phyloP scores from a whole-genome alignment of 2,329 filamentous ascomycete species.

The Eutypa lata region DNA sequence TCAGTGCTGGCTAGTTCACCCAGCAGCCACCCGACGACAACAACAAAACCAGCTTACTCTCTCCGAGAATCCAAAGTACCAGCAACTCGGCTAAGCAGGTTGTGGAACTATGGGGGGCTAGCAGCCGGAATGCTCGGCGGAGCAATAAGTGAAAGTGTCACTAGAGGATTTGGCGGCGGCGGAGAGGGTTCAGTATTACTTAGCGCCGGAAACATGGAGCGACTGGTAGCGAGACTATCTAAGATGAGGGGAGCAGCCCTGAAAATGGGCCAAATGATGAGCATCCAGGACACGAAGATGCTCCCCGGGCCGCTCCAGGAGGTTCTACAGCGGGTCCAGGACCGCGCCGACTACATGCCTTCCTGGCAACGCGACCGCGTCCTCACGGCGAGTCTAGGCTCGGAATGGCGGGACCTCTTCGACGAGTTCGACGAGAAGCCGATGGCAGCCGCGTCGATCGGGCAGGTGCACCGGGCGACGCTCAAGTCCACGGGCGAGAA shows the following conservation, averaged over 20 bases:
- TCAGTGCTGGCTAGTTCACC: constrained; percentile 5
- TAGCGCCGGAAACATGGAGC: constrained; percentile 86
- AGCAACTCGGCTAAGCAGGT: constrained; percentile 76
- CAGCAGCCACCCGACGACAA: constrained; percentile 11
- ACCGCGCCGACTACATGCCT: constrained; percentile 97
- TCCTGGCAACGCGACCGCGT: constrained; percentile 88
- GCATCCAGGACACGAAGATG: constrained; percentile 96
- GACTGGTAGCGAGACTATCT: constrained; percentile 87
- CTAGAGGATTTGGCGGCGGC: constrained; percentile 70
- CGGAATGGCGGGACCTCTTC: constrained; percentile 82
- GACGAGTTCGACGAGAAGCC: constrained; percentile 83
- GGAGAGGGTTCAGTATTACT: constrained; percentile 76
- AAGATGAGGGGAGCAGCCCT: constrained; percentile 96
- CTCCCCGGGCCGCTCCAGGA: constrained; percentile 82
- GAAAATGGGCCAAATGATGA: constrained; percentile 97
- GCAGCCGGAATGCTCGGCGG: constrained; percentile 95
- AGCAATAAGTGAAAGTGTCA: constrained; percentile 80
- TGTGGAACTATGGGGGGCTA: constrained; percentile 94
- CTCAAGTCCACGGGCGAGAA: constrained; percentile 69
- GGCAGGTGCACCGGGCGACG: constrained; percentile 86
- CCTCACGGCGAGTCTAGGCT: constrained; percentile 71
- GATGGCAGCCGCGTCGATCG: constrained; percentile 93
- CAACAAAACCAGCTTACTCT: constrained; percentile 48
- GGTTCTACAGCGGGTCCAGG: constrained; percentile 90
- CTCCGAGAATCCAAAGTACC: constrained; percentile 89